These are phyloP conservation scores for Alternaria gaisen DNA, from an alignment of 2,329 filamentous ascomycete genomes.

Conservation along the genomic window DNA sequence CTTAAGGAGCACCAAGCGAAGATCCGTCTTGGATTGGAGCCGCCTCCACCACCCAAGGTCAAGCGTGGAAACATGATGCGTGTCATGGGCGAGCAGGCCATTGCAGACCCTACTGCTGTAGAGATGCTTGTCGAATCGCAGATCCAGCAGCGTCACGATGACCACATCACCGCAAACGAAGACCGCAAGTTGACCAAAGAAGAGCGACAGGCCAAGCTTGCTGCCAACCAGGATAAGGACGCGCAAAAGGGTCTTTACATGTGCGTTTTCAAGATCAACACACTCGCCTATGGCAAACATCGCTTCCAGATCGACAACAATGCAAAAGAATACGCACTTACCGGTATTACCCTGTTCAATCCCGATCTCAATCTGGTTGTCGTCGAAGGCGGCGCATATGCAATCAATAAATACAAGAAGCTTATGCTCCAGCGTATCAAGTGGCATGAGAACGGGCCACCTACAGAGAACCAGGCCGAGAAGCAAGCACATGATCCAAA, in stretches of 20 bases:
- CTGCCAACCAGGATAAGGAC: conserved; percentile 84
- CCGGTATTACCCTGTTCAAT: conserved; percentile 90
- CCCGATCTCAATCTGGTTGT: conserved; percentile 89
- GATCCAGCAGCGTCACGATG: conserved; percentile 83
- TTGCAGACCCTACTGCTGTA: conserved; percentile 96
- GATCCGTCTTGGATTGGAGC: conserved; percentile 87
- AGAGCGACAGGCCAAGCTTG: conserved; percentile 83
- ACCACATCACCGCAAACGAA: conserved; percentile 81
- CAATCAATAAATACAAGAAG: conserved; percentile 86
- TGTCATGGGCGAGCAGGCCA: conserved; percentile 88
- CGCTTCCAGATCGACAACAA: conserved; percentile 93
- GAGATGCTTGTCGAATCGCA: conserved; percentile 93
- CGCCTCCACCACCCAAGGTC: conserved; percentile 91
- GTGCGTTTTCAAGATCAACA: conserved; percentile 88
- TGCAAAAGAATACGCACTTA: conserved; percentile 86
- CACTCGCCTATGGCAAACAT: conserved; percentile 90
- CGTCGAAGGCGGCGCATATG: conserved; percentile 88
- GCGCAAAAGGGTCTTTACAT: conserved; percentile 85
- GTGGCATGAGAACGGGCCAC: conserved; percentile 88
- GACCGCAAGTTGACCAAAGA: conserved; percentile 90
- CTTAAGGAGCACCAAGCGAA: conserved; percentile 97
- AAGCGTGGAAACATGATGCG: conserved; percentile 98
- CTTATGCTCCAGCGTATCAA: conserved; percentile 93
- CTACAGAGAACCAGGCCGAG: conserved; percentile 65
- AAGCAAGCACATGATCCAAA: conserved; percentile 69